Evolutionary conservation across 176 grass and related monocot species (phyloP).

Genomic region (Saccharum officinarum): DNA sequence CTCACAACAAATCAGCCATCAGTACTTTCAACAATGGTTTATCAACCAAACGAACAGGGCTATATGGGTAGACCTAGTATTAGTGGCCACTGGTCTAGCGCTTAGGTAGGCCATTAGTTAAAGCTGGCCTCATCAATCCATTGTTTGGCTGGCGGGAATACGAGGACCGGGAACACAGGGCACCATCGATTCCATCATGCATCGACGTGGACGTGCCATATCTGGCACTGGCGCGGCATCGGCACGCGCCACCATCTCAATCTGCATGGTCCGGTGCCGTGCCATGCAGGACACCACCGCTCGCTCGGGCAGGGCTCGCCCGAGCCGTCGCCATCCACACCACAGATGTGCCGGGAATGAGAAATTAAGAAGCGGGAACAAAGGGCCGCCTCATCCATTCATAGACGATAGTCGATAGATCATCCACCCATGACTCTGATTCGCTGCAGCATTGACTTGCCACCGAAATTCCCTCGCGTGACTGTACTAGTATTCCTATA

Average conservation of each 20-base stretch:
- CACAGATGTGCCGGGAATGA: neutral
- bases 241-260: neutral
- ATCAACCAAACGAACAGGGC: too few species aligned
- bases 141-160: neutral
- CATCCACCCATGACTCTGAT: neutral
- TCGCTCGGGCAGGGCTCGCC: slow-evolving; percentile 2
- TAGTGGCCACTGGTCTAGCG: neutral
- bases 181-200: neutral
- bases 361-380: too few species aligned
- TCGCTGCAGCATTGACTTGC: slow-evolving; percentile 29
- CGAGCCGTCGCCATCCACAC: slow-evolving; percentile 25
- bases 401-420: too few species aligned
- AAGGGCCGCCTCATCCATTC: neutral
- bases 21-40: too few species aligned
- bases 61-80: neutral
- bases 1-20: too few species aligned
- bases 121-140: neutral
- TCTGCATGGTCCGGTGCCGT: neutral
- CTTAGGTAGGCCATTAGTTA: slow-evolving; percentile 31
- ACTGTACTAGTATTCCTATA: neutral
- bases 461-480: neutral
- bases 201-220: slow-evolving; percentile 1
- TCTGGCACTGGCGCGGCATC: neutral
- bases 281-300: neutral
- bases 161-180: neutral